A percentile compares a stretch with the other conserved stretches of the same genome.
phyloP scores from a whole-genome alignment of 1,284 basidiomycete genomes.

The Schizophyllum commune region DNA sequence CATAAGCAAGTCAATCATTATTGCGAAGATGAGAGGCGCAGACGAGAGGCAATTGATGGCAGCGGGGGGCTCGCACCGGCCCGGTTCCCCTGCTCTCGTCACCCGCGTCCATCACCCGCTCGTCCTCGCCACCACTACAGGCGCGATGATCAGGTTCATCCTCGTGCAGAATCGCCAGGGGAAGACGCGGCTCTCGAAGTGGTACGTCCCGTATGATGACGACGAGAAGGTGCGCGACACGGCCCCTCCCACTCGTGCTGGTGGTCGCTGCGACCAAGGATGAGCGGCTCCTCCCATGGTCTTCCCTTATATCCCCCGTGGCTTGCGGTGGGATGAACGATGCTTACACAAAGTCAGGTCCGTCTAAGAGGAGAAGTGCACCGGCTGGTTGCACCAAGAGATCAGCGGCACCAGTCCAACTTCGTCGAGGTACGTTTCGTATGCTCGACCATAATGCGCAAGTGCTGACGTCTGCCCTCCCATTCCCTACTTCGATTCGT shows the following conservation, averaged over 20 bases:
- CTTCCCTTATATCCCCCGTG: no score
- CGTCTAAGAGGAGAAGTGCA: slow-evolving; percentile 93
- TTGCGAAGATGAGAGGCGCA: background rate
- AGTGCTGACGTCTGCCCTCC: no score
- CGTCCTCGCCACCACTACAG: background rate
- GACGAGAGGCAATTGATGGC: background rate
- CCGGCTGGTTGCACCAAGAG: slow-evolving; percentile 89
- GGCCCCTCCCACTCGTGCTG: background rate
- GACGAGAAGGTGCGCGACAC: slow-evolving; percentile 83
- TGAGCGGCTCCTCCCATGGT: no score
- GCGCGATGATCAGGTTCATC: slow-evolving; percentile 84
- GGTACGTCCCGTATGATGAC: slow-evolving; percentile 94
- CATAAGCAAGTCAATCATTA: no score
- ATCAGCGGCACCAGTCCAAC: slow-evolving; percentile 98
- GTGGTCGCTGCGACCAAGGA: background rate
- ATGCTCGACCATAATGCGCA: no score
- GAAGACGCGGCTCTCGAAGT: slow-evolving; percentile 94
- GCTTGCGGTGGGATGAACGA: no score
- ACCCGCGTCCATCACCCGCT: background rate
- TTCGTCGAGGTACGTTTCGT: slow-evolving; percentile 94
- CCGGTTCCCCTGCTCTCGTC: background rate
- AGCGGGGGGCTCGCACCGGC: background rate
- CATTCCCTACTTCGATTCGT: no score
- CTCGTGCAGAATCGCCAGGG: slow-evolving; percentile 98
- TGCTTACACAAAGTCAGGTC: no score